Evolutionary conservation across 768 basidiomycete species (phyloP).

Genomic region (Serpula lacrymans): DNA sequence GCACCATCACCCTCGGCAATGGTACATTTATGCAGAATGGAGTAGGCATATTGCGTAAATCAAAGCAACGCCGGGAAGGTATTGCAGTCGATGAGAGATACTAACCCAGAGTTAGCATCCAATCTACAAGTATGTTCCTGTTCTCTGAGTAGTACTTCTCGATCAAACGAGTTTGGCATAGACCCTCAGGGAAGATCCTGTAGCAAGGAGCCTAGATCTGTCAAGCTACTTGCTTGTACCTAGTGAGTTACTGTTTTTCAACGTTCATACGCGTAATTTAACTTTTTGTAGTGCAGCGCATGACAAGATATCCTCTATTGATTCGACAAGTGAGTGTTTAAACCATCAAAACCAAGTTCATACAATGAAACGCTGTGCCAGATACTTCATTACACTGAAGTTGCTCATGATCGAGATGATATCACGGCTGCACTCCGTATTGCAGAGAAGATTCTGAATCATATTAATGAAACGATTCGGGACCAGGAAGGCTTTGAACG

Average conservation of each 20-base stretch:
- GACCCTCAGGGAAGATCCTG: constrained; percentile 74
- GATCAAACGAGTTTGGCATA: constrained; percentile 25
- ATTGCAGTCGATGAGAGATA: constrained; percentile 68
- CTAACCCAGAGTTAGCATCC: constrained; percentile 58
- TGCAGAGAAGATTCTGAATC: constrained; percentile 69
- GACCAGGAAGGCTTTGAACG: constrained; percentile 78
- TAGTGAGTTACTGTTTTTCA: constrained; percentile 46
- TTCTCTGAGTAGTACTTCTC: not conserved
- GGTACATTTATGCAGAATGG: not conserved
- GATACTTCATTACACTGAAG: constrained; percentile 78
- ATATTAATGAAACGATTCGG: constrained; percentile 88
- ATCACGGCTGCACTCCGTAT: constrained; percentile 55
- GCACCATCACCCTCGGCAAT: constrained; percentile 10
- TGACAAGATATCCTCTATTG: constrained; percentile 90
- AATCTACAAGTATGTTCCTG: constrained; percentile 58
- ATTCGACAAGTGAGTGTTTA: constrained; percentile 60
- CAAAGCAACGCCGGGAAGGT: constrained; percentile 76
- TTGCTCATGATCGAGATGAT: constrained; percentile 44
- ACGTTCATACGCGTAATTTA: not conserved
- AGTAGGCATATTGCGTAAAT: constrained; percentile 86
- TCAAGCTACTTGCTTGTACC: constrained; percentile 91
- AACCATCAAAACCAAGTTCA: not conserved
- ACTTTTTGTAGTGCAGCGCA: constrained; percentile 74
- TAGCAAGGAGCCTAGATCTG: constrained; percentile 78
- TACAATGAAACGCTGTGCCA: constrained; percentile 19